Evolutionary conservation across 2,329 filamentous ascomycete genomes (phyloP).

Genomic region (Stemphylium vesicarium): DNA sequence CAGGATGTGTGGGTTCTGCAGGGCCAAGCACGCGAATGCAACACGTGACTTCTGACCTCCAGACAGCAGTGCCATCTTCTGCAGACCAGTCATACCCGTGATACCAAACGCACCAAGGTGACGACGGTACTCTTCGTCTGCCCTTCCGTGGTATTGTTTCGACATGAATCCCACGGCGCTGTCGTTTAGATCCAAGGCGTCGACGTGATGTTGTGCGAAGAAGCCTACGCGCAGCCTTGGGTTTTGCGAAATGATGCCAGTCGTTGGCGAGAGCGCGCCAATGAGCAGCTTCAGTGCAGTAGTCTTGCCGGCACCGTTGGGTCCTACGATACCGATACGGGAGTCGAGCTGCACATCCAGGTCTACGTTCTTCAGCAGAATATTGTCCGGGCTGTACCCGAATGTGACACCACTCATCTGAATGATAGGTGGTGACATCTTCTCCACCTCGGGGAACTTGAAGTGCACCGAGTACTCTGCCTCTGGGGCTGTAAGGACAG

Average conservation of each 20-base stretch:
- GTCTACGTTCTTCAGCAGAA: conserved; percentile 84
- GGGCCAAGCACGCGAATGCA: conserved; percentile 92
- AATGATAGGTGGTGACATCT: conserved; percentile 94
- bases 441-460: conserved; percentile 96
- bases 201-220: conserved; percentile 98
- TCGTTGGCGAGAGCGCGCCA: conserved; percentile 76
- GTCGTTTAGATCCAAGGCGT: conserved; percentile 86
- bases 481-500: conserved; percentile 86
- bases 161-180: conserved; percentile 97
- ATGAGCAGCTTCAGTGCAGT: conserved; percentile 98
- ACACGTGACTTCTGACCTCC: conserved; percentile 99
- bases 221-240: conserved; percentile 90
- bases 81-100: conserved; percentile 93
- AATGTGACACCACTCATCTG: conserved; percentile 95
- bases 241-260: conserved; percentile 85
- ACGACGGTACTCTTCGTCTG: conserved; percentile 95
- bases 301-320: conserved; percentile 98
- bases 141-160: conserved; percentile 84
- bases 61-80: conserved; percentile 92
- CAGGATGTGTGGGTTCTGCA: conserved; percentile 94
- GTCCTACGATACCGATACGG: conserved; percentile 97
- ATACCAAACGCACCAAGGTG: conserved; percentile 86
- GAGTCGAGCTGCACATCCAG: conserved; percentile 97
- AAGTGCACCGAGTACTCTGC: conserved; percentile 96
- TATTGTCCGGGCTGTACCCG: conserved; percentile 81